Base-by-base conservation (phyloP, 257 asterid genomes). In the Ilex aquifolium region DNA sequence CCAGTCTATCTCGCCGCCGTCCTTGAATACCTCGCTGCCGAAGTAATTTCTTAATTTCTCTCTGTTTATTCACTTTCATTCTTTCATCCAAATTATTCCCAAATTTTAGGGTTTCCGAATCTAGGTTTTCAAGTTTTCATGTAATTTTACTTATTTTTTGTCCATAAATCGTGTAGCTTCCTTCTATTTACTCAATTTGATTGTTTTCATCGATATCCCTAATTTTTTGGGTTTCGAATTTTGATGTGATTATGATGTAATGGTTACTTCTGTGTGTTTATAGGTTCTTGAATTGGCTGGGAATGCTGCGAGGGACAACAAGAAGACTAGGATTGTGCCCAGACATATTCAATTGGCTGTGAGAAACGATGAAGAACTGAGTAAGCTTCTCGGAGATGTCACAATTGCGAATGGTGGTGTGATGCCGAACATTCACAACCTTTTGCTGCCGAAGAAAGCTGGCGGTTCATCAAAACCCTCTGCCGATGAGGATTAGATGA, bases 351-450 rank as follows among this genome's bases (percentile, higher is more conserved):
- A 66, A 15, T 66, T 66, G 60, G 71, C 71, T 0, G 71, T 66
- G 53, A 66, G 71, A 50, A 66, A 66, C 0, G 71, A 66, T 2
- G 65, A 66, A 16, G 71, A 66, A 10, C 42, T 66, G 30, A 66
- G 71, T 53, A 66, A 66, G 31, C 71, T 66, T 7, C 71, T 66
- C 1, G 71, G 71, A 36, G 71, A 66, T 0, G 71, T 66, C 5
- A 58, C 71, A 0, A 66, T 66, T 57, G 71, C 71, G 1, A 66
- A 59, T 21, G 71, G 71, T 1, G 71, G 71, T 21, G 71, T 66
- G 31, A 66, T 66, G 65, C 71, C 71, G 12, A 66, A 66, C 59
- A 66, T 66, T 13, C 71, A 66, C 71, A 66, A 66, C 13, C 71
- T 66, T 48, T 10, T 66, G 65, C 71, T 66, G 5, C 71, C 71